Evolutionary conservation across 371 early-diverging fungal species (phyloP), one percentile per base, ranked within the genome.

Genomic region (Actinomortierella wolfii): DNA sequence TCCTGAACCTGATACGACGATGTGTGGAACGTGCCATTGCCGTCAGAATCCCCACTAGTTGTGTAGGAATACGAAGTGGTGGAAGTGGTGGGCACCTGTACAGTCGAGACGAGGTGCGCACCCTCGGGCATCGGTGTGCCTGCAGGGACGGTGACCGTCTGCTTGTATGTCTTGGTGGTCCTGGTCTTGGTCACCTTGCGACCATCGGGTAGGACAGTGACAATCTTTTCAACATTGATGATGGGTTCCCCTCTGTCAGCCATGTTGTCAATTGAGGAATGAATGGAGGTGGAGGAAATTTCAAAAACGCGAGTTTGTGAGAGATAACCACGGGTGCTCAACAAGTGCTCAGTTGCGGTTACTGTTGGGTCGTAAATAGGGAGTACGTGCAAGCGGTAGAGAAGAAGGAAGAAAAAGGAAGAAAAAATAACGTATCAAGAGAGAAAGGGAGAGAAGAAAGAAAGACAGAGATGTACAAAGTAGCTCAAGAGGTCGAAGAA

Each of bases 91-190:
- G 61, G 57, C 0, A 29, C 56, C 18, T 61, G 59, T 7, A 56
- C 59, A 18, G 66, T 39, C 13, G 73, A 73, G 63, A 73, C 28
- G n/a, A 66, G 59, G 23, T 29, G 45, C 3, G 73, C 73, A 11
- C 73, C 73, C 23, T 57, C 59, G 5, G 73, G 73, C 3, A 73
- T 44, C 3, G 73, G 73, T 6, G 67, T 59, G n/a, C 73, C 73
- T 11, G 73, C 63, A 1, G 73, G 73, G 34, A 73, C 73, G 53
- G 57, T 44, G 56, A 73, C 67, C 57, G 66, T 66, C 56, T 64
- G 63, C 34, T 69, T 69, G 53, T 59, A 61, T 17, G 67, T 73
- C 63, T 66, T 73, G 23, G 63, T 73, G 29, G 66, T 51, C 24
- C 51, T 24, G 28, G 51, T 51, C 17, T 51, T 51, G 8, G 28